Base-by-base conservation (phyloP, 306 rosid species). In the Ormosia semicastrata region DNA sequence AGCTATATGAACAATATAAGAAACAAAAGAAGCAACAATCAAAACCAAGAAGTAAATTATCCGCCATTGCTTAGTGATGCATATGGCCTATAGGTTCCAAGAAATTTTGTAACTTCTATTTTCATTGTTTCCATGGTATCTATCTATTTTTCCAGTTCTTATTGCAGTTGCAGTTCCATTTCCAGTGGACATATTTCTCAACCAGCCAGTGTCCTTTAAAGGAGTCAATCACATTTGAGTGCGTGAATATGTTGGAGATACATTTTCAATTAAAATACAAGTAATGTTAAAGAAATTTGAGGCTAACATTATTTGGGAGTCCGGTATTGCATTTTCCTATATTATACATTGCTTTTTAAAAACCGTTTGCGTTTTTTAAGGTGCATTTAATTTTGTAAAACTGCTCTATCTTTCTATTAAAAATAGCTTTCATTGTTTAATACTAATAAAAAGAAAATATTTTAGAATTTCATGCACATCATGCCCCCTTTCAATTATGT, bases 1-100 rank as follows among this genome's bases (percentile, higher is more conserved):
- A 89, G 90, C 88, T 88, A 39, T 91, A 86, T 49, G 89, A 92
- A 78, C 92, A 89, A 85, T 91, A 91, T 37, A 90, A 92, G 88
- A 85, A 81, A 81, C 91, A 89, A 66, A 89, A 87, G 92, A 79
- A 78, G 84, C 50, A 46, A 52, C 78, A 47, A 50, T 62, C 82
- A 69, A 87, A 86, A 79, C 29, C 71, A 77, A 75, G 43, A 78
- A 54, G 15, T 2, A 66, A 68, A 74, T 36, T 32, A 66, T 53
- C 47, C 29, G 41, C 49, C 70, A 68, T 57, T 68, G 80, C 52
- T 3, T 54, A 24, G 58, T 80, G 49, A 84, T 49, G 6, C 36
- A 17, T 71, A 11, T 71, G 24, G 44, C 52, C 50, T 40, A 1
- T 8, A 49, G 43, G 70, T 52, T 72, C 63, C 39, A 34, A 49